Evolutionary conservation across 2,329 filamentous ascomycete species (phyloP).

Genomic region (Penicillium sp.): DNA sequence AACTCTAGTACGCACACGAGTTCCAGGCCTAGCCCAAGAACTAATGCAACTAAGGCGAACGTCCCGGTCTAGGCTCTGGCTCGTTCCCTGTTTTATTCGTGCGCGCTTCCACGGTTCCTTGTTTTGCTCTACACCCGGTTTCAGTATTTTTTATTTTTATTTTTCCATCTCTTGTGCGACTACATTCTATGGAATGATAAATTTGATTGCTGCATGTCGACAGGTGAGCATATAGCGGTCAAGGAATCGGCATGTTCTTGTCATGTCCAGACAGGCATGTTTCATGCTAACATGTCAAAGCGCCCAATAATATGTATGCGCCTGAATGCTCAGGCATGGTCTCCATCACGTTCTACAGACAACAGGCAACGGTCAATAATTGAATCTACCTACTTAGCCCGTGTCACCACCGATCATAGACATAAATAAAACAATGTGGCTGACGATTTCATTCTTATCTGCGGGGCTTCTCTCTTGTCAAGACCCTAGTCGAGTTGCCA

Average conservation of each 20-base stretch:
- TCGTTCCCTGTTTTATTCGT: constrained; percentile 7
- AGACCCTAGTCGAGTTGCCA: constrained; percentile 1
- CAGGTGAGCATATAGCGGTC: not conserved
- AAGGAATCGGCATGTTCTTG: too few relatives aligned
- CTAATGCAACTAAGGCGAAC: not conserved
- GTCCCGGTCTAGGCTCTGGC: not conserved
- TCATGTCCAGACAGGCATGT: too few relatives aligned
- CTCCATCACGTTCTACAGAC: too few relatives aligned
- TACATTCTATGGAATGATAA: too few relatives aligned
- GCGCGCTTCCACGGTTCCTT: not conserved
- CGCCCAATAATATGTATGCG: not conserved
- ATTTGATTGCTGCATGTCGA: not conserved
- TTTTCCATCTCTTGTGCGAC: not conserved
- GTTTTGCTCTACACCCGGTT: not conserved
- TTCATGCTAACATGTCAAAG: not conserved
- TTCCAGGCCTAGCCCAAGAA: not conserved
- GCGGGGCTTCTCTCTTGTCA: too few relatives aligned
- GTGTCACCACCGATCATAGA: too few relatives aligned
- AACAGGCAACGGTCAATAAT: not conserved
- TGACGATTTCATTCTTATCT: not conserved
- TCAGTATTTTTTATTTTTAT: not conserved
- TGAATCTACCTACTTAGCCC: not conserved
- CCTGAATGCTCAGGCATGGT: too few relatives aligned
- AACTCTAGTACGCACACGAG: too few relatives aligned
- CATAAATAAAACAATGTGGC: not conserved